phyloP scores from a whole-genome alignment of 164 flowering plant genomes.

The Vitis amurensis region DNA sequence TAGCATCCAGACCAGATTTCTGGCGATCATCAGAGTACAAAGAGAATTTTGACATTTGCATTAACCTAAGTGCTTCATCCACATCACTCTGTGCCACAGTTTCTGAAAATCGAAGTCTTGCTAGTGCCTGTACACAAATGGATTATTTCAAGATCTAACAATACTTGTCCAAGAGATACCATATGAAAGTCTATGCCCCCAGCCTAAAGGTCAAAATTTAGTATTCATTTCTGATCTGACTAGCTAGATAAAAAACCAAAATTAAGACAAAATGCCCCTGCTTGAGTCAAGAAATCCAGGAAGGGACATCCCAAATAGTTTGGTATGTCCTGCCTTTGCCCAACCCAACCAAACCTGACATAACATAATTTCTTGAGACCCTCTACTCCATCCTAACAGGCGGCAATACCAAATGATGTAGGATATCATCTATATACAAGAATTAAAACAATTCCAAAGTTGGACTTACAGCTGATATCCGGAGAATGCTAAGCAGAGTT shows the following conservation, averaged over 20 bases:
- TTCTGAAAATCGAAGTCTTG: conserved; percentile 93
- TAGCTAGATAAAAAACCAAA: not conserved
- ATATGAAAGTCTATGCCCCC: not conserved
- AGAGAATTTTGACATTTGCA: conserved; percentile 99
- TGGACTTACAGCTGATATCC: conserved; percentile 86
- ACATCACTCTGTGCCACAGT: conserved; percentile 97
- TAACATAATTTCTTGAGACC: not conserved
- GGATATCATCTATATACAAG: not conserved
- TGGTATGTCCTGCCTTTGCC: not conserved
- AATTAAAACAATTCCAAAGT: not conserved
- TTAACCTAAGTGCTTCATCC: conserved; percentile 93
- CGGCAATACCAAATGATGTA: not conserved
- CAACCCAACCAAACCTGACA: not conserved
- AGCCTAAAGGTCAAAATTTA: too few relatives aligned
- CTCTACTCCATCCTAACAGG: not conserved
- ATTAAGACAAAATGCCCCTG: too few relatives aligned
- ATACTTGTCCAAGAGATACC: not conserved
- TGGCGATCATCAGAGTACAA: conserved; percentile 92
- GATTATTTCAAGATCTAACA: not conserved
- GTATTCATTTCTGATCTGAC: not conserved
- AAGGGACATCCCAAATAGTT: too few relatives aligned
- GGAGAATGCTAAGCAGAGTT: conserved; percentile 95
- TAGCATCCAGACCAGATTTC: conserved; percentile 93
- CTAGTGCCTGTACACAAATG: conserved; percentile 66
- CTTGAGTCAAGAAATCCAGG: too few relatives aligned